Evolutionary conservation across 495 filamentous ascomycete species (phyloP).

Genomic region (Xylaria scruposa): DNA sequence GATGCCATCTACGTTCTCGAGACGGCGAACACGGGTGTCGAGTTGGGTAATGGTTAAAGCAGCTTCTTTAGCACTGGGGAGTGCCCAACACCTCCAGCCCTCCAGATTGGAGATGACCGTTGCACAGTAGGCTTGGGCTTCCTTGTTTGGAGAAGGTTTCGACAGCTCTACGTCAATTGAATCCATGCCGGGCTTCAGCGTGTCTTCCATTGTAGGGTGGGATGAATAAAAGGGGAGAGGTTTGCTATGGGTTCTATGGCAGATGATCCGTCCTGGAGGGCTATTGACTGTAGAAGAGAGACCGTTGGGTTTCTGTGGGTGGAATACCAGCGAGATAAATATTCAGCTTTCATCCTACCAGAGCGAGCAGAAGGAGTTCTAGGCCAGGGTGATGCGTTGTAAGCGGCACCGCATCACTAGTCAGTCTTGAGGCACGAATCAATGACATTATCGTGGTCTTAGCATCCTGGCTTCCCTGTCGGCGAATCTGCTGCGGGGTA

Average conservation of each 20-base stretch:
- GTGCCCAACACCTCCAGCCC: conserved; percentile 15
- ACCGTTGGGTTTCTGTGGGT: not conserved
- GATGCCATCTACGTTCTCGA: conserved; percentile 26
- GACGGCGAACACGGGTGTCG: conserved; percentile 32
- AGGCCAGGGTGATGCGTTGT: not conserved
- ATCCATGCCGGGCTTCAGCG: not conserved
- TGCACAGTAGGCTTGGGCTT: conserved; percentile 22
- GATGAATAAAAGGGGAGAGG: not conserved
- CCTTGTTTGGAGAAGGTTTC: not conserved
- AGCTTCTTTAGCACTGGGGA: not conserved
- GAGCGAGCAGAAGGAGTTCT: not conserved
- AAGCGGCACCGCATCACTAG: conserved; percentile 6
- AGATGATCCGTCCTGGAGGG: not conserved
- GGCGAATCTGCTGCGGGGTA: conserved; percentile 3
- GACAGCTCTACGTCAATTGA: conserved; percentile 9
- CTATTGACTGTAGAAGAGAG: not conserved
- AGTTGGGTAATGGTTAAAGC: conserved; percentile 19
- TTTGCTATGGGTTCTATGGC: not conserved
- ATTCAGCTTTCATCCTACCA: not conserved
- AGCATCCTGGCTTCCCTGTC: not conserved
- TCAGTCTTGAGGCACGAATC: conserved; percentile 4
- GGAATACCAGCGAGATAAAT: conserved; percentile 8
- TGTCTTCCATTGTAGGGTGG: conserved; percentile 11
- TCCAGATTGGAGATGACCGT: conserved; percentile 34
- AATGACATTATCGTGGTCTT: not conserved